Conservation (phyloP, 2,329 filamentous ascomycete species). For the Fusarium xyrophilum region DNA sequence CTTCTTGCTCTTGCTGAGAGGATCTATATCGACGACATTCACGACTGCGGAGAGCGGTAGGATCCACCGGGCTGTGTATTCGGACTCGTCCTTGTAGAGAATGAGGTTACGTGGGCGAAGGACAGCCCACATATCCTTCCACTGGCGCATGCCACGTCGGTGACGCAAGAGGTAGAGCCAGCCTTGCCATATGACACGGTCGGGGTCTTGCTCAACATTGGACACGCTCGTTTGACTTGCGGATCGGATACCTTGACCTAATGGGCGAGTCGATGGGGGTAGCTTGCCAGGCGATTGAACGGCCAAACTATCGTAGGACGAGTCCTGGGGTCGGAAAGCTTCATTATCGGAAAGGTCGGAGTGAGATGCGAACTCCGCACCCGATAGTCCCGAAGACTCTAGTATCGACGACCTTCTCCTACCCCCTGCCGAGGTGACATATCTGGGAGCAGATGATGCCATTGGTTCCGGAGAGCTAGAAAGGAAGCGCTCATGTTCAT, state of each 20-base stretch:
- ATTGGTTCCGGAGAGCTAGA: slow-evolving; percentile 69
- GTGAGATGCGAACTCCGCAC: slow-evolving; percentile 75
- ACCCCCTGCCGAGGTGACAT: slow-evolving; percentile 40
- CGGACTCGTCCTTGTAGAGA: slow-evolving; percentile 90
- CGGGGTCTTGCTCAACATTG: slow-evolving; percentile 68
- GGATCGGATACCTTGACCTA: slow-evolving; percentile 57
- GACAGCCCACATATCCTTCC: slow-evolving; percentile 95
- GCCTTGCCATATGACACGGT: slow-evolving; percentile 93
- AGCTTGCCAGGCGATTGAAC: slow-evolving; percentile 46
- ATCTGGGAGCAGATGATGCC: slow-evolving; percentile 45
- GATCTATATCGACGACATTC: slow-evolving; percentile 91
- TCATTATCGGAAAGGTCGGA: slow-evolving; percentile 86
- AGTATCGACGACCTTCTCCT: slow-evolving; percentile 67
- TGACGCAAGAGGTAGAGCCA: slow-evolving; percentile 85
- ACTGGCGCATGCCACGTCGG: slow-evolving; percentile 83
- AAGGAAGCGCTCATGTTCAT: slow-evolving; percentile 52
- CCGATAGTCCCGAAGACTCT: slow-evolving; percentile 69
- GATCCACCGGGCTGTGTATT: slow-evolving; percentile 87
- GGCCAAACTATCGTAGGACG: slow-evolving; percentile 60
- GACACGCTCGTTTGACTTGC: slow-evolving; percentile 67
- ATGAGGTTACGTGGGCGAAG: slow-evolving; percentile 84
- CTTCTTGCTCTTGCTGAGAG: slow-evolving; percentile 81
- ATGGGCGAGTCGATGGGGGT: slow-evolving; percentile 32
- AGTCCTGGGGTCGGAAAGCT: slow-evolving; percentile 54
- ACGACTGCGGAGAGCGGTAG: slow-evolving; percentile 80